Evolutionary conservation across 306 rosid genomes (phyloP).

Genomic region (Canavalia gladiata): DNA sequence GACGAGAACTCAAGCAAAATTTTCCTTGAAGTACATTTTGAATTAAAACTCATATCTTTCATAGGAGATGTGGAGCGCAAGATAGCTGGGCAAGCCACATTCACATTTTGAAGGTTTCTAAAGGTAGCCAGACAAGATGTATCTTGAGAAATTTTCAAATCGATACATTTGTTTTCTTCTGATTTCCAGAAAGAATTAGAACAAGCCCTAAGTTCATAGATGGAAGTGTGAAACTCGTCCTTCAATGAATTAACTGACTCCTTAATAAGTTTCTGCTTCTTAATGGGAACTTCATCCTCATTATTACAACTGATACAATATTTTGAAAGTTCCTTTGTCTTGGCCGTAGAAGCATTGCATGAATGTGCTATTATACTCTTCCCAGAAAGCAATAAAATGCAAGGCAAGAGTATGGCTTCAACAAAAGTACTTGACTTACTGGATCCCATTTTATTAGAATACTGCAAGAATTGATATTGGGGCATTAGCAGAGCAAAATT

Average conservation of each 20-base stretch:
- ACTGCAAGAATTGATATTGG: constrained; percentile 59
- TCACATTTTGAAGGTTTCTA: constrained; percentile 54
- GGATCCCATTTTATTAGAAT: constrained; percentile 54
- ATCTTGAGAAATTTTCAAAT: constrained; percentile 53
- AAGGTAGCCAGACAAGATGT: constrained; percentile 67
- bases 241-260: constrained; percentile 50
- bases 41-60: constrained; percentile 44
- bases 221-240: constrained; percentile 50
- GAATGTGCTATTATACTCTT: constrained; percentile 43
- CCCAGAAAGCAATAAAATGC: constrained; percentile 64
- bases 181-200: constrained; percentile 53
- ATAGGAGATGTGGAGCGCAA: constrained; percentile 52
- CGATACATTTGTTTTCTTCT: constrained; percentile 42
- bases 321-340: constrained; percentile 51
- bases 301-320: constrained; percentile 42
- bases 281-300: constrained; percentile 52
- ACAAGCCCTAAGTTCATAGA: constrained; percentile 55
- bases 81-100: constrained; percentile 55
- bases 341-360: constrained; percentile 52
- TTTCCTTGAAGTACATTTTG: constrained; percentile 60
- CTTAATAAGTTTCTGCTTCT: constrained; percentile 63
- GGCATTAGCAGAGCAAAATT: constrained; percentile 38
- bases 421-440: constrained; percentile 64
- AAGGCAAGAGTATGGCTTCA: constrained; percentile 77
- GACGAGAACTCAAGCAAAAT: constrained; percentile 78